Evolutionary conservation across 2,329 filamentous ascomycete genomes (phyloP).

Genomic region (Fusarium chaquense): DNA sequence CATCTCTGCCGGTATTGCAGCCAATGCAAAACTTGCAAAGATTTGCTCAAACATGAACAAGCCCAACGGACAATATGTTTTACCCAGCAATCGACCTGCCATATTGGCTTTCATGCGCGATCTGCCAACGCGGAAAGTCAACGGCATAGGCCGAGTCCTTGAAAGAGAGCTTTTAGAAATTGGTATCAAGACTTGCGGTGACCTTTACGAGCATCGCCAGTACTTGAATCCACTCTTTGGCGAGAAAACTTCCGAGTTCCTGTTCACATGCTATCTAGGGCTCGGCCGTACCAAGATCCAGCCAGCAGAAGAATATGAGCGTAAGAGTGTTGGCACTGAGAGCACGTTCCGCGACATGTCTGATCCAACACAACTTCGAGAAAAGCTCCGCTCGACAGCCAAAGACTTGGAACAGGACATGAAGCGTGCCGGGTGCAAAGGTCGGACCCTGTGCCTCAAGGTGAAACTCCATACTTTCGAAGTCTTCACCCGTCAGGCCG

Average conservation of each 20-base stretch:
- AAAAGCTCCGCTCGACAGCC: constrained; percentile 83
- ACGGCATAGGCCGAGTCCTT: constrained; percentile 93
- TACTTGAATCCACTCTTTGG: constrained; percentile 84
- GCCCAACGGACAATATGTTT: constrained; percentile 88
- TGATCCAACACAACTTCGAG: constrained; percentile 74
- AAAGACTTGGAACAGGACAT: constrained; percentile 90
- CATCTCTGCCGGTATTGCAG: constrained; percentile 92
- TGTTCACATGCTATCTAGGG: constrained; percentile 86
- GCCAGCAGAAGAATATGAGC: constrained; percentile 88
- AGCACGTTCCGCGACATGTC: constrained; percentile 88
- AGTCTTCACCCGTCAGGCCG: constrained; percentile 84
- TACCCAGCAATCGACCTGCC: constrained; percentile 76
- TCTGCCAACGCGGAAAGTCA: constrained; percentile 89
- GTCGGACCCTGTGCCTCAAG: constrained; percentile 91
- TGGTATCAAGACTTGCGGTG: constrained; percentile 87
- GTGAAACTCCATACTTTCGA: constrained; percentile 96
- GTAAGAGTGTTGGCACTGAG: constrained; percentile 95
- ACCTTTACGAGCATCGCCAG: constrained; percentile 82
- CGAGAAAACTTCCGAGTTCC: constrained; percentile 89
- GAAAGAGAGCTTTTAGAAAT: constrained; percentile 91
- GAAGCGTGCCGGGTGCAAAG: constrained; percentile 82
- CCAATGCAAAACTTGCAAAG: constrained; percentile 93
- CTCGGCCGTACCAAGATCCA: constrained; percentile 87
- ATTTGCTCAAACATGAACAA: constrained; percentile 97
- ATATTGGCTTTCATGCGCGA: constrained; percentile 90